Evolutionary conservation across 2,329 filamentous ascomycete genomes (phyloP), one percentile per base, ranked within the genome.

Genomic region (Stachybotrys chartarum): DNA sequence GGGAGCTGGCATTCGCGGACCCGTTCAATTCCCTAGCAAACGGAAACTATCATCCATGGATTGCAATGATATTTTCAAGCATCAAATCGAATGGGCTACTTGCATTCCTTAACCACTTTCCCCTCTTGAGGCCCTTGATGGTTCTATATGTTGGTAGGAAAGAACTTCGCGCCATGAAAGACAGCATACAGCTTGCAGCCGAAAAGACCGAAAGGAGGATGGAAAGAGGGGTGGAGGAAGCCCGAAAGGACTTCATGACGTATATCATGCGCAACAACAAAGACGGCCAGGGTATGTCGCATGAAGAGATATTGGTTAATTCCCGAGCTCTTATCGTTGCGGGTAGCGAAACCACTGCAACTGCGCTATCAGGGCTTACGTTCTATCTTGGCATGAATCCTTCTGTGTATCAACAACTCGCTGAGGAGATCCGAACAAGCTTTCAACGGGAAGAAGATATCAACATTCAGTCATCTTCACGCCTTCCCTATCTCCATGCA

Each of bases 361-460:
- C 68, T 0, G 46, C 64, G 1, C 62, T 71, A 1, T 59, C 61
- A 1, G 70, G 64, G 3, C 60, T 58, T 5, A 61, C 61, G 0
- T 72, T 63, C 54, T 58, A 65, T 17, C 61, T 75, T 5, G 55
- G 65, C 1, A 63, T 50, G 5, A 69, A 66, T 12, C 52, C 51
- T 5, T 18, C 56, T 5, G 44, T 7, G 1, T 31, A 61, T 7
- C 50, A 63, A 7, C 71, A 61, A 39, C 48, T 77, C 10, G 62
- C 59, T 1, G 16, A 66, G 0, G 77, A 80, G 62, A 64, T 79
- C 0, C 72, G 75, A 0, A 59, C 64, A 0, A 45, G 65, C 0
- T 79, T 77, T 56, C 54, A 55, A 1, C 59, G 50, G 0, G 64
- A 71, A 30, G 63, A 67, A 0, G 72, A 78, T 5, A 78, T 80